These are phyloP conservation scores for Cercospora sp. DNA, from an alignment of 2,329 filamentous ascomycete genomes.

Conservation along the genomic window DNA sequence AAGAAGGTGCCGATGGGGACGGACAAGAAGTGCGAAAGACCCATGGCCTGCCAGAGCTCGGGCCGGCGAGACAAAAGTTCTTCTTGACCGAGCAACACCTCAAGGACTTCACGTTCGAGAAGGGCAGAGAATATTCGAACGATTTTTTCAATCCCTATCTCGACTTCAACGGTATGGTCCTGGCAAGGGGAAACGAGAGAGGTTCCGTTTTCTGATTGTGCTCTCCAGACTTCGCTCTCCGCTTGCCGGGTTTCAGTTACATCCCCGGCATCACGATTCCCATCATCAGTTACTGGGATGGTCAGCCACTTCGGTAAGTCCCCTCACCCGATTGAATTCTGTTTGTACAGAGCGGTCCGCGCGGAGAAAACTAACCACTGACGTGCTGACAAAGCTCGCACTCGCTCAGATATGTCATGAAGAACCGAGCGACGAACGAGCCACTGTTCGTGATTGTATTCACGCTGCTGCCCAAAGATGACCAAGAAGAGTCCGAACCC, in stretches of 20 bases:
- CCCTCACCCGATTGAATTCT: constrained; percentile 33
- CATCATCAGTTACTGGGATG: constrained; percentile 78
- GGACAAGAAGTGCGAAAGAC: constrained; percentile 45
- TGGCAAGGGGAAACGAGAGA: background rate
- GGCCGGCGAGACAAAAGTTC: constrained; percentile 56
- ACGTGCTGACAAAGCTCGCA: constrained; percentile 63
- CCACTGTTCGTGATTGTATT: constrained; percentile 82
- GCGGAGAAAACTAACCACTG: constrained; percentile 24
- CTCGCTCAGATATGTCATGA: constrained; percentile 86
- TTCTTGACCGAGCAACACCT: constrained; percentile 60
- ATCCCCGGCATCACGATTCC: constrained; percentile 67
- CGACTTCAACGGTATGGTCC: constrained; percentile 68
- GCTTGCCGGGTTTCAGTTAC: constrained; percentile 59
- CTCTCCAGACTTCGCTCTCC: constrained; percentile 62
- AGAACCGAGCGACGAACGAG: constrained; percentile 71
- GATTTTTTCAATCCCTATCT: constrained; percentile 93
- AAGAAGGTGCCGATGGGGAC: constrained; percentile 50
- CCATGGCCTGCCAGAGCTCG: constrained; percentile 43
- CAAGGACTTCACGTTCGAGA: constrained; percentile 61
- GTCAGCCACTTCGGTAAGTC: constrained; percentile 70
- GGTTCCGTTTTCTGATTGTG: constrained; percentile 3
- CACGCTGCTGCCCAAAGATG: constrained; percentile 68
- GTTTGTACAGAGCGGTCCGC: constrained; percentile 6
- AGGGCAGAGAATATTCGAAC: constrained; percentile 60
- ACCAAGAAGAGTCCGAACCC: background rate